Conservation (phyloP, 2,329 filamentous ascomycete genomes). For the Aspergillus versicolor region DNA sequence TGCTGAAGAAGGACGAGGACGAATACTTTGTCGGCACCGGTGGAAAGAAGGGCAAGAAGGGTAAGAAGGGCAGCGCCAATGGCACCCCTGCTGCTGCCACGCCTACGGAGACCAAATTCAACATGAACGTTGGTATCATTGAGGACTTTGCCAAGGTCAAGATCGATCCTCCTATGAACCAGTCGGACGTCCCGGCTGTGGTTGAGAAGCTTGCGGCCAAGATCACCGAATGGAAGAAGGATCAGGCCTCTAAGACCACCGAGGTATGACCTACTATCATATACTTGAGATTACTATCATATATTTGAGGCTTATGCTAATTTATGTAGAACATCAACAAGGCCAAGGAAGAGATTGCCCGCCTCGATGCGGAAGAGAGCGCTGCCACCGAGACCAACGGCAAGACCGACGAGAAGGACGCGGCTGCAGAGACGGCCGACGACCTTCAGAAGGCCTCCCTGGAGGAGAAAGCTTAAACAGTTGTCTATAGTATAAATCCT, state of each 20-base stretch:
- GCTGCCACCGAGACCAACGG: slow-evolving; percentile 43
- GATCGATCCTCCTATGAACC: slow-evolving; percentile 83
- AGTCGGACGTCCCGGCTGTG: slow-evolving; percentile 74
- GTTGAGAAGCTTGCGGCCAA: slow-evolving; percentile 92
- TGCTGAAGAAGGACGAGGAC: slow-evolving; percentile 86
- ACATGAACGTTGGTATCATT: slow-evolving; percentile 84
- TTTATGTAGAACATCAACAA: slow-evolving; percentile 83
- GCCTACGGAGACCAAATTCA: slow-evolving; percentile 66
- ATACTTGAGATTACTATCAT: background rate
- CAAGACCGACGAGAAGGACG: slow-evolving; percentile 57
- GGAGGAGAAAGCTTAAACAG: slow-evolving; percentile 52
- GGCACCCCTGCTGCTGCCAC: slow-evolving; percentile 50
- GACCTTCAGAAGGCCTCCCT: slow-evolving; percentile 62
- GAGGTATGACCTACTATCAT: slow-evolving; percentile 61
- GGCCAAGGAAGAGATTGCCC: slow-evolving; percentile 92
- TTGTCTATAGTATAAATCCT: slow-evolving; percentile 13
- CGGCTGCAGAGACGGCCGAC: slow-evolving; percentile 57
- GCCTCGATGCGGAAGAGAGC: slow-evolving; percentile 71
- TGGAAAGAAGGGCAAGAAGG: slow-evolving; percentile 85
- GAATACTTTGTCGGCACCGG: slow-evolving; percentile 74
- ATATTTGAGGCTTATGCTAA: slow-evolving; percentile 4
- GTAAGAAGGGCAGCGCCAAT: slow-evolving; percentile 63
- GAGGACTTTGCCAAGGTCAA: slow-evolving; percentile 83
- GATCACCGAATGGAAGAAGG: slow-evolving; percentile 84
- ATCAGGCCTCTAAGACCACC: slow-evolving; percentile 86